Evolutionary conservation across 495 filamentous ascomycete species (phyloP).

Genomic region (Cetradonia linearis): DNA sequence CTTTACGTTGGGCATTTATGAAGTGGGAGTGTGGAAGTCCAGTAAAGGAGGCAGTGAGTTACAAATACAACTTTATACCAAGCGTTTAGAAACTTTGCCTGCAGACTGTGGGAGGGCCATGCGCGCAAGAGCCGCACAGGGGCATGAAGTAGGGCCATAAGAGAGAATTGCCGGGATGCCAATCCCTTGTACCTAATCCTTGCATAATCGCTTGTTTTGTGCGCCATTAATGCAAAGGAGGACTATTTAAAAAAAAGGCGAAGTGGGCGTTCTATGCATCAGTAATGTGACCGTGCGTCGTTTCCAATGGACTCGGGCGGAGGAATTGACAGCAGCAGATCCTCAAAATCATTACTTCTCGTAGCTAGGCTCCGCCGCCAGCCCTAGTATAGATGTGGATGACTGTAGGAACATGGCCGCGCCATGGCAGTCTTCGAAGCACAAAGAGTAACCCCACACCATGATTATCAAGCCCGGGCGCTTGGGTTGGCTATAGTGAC

Average conservation of each 20-base stretch:
- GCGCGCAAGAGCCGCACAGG: conserved; percentile 15
- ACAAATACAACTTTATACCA: neutral
- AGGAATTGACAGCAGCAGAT: neutral
- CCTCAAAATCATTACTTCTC: neutral
- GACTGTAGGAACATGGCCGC: conserved; percentile 15
- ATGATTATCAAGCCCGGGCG: conserved; percentile 3
- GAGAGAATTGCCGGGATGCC: neutral
- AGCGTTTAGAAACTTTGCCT: conserved; percentile 8
- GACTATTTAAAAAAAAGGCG: conserved; percentile 10
- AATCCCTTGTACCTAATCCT: conserved; percentile 4
- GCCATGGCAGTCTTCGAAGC: neutral
- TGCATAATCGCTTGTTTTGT: conserved; percentile 1
- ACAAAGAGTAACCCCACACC: conserved; percentile 6
- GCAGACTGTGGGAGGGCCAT: conserved; percentile 6
- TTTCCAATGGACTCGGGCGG: conserved; percentile 3
- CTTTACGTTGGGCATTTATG: conserved; percentile 14
- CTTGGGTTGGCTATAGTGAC: neutral
- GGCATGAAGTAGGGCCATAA: neutral
- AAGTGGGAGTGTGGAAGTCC: conserved; percentile 1
- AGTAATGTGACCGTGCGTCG: neutral
- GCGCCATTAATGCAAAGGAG: conserved; percentile 2
- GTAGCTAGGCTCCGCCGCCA: conserved; percentile 13
- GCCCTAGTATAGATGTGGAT: conserved; percentile 2
- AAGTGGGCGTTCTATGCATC: neutral
- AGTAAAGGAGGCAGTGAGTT: conserved; percentile 9